Conservation (phyloP, 1,284 basidiomycete genomes). For the Xerocomus amazonicus region DNA sequence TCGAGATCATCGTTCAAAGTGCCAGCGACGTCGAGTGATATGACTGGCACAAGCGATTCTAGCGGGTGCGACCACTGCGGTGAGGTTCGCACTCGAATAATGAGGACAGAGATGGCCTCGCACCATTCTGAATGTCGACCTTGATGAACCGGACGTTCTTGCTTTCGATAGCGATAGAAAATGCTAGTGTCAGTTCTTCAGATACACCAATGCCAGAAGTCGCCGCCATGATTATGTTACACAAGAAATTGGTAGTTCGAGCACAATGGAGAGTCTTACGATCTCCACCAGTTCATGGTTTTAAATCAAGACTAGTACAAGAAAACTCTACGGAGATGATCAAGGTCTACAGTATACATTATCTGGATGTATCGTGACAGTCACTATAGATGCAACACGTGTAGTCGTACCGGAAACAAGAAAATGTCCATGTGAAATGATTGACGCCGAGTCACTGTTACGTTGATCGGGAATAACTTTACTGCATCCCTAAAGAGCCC, state of each 20-base stretch:
- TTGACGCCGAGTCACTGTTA: neutral
- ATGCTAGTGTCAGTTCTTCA: conserved; percentile 47
- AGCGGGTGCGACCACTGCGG: conserved; percentile 16
- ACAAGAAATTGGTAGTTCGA: too few species aligned
- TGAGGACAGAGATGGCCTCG: conserved; percentile 15
- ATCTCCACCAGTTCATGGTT: too few species aligned
- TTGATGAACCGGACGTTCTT: conserved; percentile 64
- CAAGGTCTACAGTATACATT: conserved; percentile 35
- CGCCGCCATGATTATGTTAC: conserved; percentile 51
- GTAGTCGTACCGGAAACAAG: conserved; percentile 25
- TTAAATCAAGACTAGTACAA: conserved; percentile 2
- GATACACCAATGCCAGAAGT: conserved; percentile 63
- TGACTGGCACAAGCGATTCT: conserved; percentile 67
- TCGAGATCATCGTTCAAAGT: conserved; percentile 59
- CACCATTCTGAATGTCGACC: conserved; percentile 71
- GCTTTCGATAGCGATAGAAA: conserved; percentile 53
- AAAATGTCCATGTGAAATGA: conserved; percentile 20
- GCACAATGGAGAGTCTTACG: too few species aligned
- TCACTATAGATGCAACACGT: conserved; percentile 35
- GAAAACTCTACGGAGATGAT: conserved; percentile 14
- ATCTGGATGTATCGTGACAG: conserved; percentile 32
- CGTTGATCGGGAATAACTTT: neutral
- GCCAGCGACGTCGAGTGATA: conserved; percentile 43
- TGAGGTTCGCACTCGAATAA: conserved; percentile 27
- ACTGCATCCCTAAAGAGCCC: conserved; percentile 57